A percentile compares a stretch with the other conserved stretches of the same genome.
Evolutionary conservation across 495 filamentous ascomycete genomes (phyloP).

Genomic region (Penicillium psychrofluorescens): DNA sequence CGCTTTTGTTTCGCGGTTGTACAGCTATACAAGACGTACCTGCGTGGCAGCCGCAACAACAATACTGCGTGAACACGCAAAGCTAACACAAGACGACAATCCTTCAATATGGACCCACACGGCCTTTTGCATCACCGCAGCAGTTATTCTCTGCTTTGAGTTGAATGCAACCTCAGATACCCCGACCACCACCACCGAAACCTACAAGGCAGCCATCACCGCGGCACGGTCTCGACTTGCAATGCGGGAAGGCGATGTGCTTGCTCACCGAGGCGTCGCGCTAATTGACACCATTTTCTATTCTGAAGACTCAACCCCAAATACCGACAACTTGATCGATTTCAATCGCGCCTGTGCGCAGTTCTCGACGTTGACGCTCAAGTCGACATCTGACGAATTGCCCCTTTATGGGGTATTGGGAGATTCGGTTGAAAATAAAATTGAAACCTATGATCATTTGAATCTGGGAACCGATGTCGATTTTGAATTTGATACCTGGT

Average conservation of each 20-base stretch:
- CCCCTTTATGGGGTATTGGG: too few species aligned
- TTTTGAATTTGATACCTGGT: too few species aligned
- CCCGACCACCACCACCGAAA: slow-evolving; percentile 5
- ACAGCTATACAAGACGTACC: slow-evolving; percentile 33
- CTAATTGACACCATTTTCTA: slow-evolving; percentile 24
- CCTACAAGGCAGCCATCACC: slow-evolving; percentile 16
- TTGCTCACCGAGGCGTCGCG: slow-evolving; percentile 24
- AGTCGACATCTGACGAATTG: too few species aligned
- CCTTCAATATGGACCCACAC: slow-evolving; percentile 27
- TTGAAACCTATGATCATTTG: too few species aligned
- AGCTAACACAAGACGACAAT: slow-evolving; percentile 22
- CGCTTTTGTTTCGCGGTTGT: slow-evolving; percentile 34
- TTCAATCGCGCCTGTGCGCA: slow-evolving; percentile 20
- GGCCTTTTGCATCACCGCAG: slow-evolving; percentile 24
- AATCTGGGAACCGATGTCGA: too few species aligned
- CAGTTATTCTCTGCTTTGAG: slow-evolving; percentile 25
- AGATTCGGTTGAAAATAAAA: too few species aligned
- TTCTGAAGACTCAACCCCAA: slow-evolving; percentile 8
- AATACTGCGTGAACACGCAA: slow-evolving; percentile 35
- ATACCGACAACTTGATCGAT: slow-evolving; percentile 9
- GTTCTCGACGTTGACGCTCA: slow-evolving; percentile 12
- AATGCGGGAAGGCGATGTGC: slow-evolving; percentile 10
- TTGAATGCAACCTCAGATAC: slow-evolving; percentile 14
- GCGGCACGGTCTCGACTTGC: slow-evolving; percentile 21
- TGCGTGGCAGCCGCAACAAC: slow-evolving; percentile 39